Evolutionary conservation across 805 yeast genomes (phyloP).

Genomic region (Debaryomyces tyrocola): DNA sequence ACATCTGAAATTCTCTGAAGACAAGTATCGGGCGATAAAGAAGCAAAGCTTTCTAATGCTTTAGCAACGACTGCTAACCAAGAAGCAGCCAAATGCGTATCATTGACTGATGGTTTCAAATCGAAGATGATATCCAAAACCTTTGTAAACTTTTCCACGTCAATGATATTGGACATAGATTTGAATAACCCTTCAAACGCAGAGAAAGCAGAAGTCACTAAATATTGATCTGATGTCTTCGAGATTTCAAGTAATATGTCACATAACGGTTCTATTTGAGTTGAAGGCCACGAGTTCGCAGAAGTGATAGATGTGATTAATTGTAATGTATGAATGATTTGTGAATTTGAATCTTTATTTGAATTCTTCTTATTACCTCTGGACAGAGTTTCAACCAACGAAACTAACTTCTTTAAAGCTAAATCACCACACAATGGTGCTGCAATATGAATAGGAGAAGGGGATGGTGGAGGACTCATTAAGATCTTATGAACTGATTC

Average conservation of each 20-base stretch:
- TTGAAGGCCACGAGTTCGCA: conserved; percentile 80
- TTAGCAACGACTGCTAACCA: conserved; percentile 96
- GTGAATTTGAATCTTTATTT: conserved; percentile 53
- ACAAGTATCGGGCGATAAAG: conserved; percentile 42
- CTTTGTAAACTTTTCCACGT: conserved; percentile 60
- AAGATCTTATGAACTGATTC: conserved; percentile 77
- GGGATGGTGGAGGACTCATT: conserved; percentile 69
- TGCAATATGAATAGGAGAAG: conserved; percentile 76
- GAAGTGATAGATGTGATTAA: conserved; percentile 68
- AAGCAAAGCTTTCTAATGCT: conserved; percentile 49
- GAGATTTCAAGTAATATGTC: conserved; percentile 74
- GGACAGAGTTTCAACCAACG: conserved; percentile 37
- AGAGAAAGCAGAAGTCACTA: conserved; percentile 78
- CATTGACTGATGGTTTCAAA: conserved; percentile 78
- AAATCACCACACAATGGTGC: conserved; percentile 67
- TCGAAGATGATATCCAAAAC: conserved; percentile 73
- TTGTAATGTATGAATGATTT: conserved; percentile 75
- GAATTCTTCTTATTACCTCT: conserved; percentile 30
- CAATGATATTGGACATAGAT: conserved; percentile 59
- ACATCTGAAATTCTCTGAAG: conserved; percentile 54
- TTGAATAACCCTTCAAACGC: conserved; percentile 81
- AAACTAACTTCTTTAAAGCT: conserved; percentile 55
- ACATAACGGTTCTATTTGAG: conserved; percentile 68
- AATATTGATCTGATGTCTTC: conserved; percentile 78
- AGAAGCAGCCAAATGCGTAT: conserved; percentile 83